Evolutionary conservation across 495 filamentous ascomycete genomes (phyloP).

Genomic region (Platismatia glauca): DNA sequence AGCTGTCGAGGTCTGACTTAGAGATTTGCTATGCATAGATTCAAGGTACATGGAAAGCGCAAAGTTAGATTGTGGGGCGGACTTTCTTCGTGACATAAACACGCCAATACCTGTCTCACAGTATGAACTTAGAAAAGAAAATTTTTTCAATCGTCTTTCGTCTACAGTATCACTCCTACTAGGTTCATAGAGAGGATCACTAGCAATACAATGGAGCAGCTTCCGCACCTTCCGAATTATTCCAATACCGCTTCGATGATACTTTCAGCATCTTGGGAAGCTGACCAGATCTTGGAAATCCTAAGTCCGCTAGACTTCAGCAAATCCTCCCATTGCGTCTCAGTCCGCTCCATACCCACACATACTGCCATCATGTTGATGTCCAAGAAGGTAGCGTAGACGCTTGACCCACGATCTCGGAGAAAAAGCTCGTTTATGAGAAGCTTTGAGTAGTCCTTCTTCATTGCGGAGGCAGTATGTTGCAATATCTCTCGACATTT

Average conservation of each 20-base stretch:
- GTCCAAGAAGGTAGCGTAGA: neutral
- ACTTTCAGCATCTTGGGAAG: neutral
- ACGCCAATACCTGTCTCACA: too few relatives aligned
- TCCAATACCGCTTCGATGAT: neutral
- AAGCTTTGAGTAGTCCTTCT: neutral
- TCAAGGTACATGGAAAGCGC: too few relatives aligned
- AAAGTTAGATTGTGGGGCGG: too few relatives aligned
- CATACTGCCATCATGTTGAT: neutral
- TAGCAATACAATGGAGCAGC: too few relatives aligned
- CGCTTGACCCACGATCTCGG: neutral
- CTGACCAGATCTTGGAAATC: neutral
- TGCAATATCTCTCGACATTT: neutral
- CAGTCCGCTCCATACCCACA: neutral
- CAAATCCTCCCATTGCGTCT: neutral
- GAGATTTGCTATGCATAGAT: too few relatives aligned
- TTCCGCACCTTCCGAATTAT: too few relatives aligned
- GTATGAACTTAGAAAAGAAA: too few relatives aligned
- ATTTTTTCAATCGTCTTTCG: too few relatives aligned
- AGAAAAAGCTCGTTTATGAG: neutral
- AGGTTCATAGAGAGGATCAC: too few relatives aligned
- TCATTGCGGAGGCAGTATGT: neutral
- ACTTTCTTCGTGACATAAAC: too few relatives aligned
- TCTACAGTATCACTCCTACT: too few relatives aligned
- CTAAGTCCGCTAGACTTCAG: neutral
- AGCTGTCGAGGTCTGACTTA: too few relatives aligned